Percentiles rank a stretch among this genome's conserved stretches.
These are phyloP conservation scores for Epichloe brachyelytri DNA, from an alignment of 2,329 filamentous ascomycete species.

Conservation along the genomic window DNA sequence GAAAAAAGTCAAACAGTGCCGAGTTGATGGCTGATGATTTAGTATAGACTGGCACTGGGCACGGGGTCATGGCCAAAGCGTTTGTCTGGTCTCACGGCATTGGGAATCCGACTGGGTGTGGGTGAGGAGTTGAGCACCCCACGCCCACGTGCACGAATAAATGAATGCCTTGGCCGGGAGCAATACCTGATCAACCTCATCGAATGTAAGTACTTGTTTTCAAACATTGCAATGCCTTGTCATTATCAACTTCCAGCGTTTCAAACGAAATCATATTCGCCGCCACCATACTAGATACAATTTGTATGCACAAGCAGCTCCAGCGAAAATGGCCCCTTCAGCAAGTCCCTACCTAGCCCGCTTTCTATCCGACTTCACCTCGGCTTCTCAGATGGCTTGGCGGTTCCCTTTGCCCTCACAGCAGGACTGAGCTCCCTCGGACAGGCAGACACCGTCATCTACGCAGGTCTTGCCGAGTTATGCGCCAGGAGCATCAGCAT, in stretches of 20 bases:
- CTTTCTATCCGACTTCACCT: constrained; percentile 55
- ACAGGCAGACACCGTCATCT: constrained; percentile 48
- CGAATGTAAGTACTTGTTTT: too few relatives aligned
- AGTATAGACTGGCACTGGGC: too few relatives aligned
- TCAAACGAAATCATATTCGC: too few relatives aligned
- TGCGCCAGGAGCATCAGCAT: constrained; percentile 61
- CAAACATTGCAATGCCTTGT: too few relatives aligned
- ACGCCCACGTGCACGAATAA: not conserved
- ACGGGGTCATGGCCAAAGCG: too few relatives aligned
- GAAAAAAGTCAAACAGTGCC: too few relatives aligned
- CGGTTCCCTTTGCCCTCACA: constrained; percentile 62
- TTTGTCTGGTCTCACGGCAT: too few relatives aligned
- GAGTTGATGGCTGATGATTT: too few relatives aligned
- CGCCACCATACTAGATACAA: too few relatives aligned
- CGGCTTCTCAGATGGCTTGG: constrained; percentile 61
- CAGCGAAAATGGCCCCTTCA: not conserved
- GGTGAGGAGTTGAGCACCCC: not conserved
- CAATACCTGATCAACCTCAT: too few relatives aligned
- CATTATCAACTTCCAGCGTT: too few relatives aligned
- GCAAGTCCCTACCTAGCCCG: constrained; percentile 19
- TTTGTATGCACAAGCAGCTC: too few relatives aligned
- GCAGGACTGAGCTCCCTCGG: constrained; percentile 53
- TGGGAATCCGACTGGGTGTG: not conserved
- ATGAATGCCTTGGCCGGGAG: not conserved
- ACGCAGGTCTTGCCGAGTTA: constrained; percentile 56